These are phyloP conservation scores for Tricholoma bakamatsutake DNA, from an alignment of 768 basidiomycete genomes.

Conservation along the genomic window DNA sequence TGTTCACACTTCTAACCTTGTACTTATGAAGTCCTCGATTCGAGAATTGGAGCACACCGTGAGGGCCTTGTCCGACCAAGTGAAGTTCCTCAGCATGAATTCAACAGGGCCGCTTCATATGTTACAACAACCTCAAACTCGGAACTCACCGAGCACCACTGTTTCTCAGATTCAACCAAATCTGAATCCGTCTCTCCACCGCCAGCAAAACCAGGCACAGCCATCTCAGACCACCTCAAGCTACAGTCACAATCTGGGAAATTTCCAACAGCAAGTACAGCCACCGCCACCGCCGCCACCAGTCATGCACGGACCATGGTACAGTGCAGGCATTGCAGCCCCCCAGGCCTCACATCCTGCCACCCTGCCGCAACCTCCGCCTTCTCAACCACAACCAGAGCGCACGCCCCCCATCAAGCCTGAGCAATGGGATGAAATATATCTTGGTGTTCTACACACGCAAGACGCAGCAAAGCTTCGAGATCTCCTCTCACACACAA, in stretches of 20 bases:
- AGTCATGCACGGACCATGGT: slow-evolving; percentile 52
- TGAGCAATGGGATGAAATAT: slow-evolving; percentile 84
- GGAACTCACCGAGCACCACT: slow-evolving; percentile 35
- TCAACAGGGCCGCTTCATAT: slow-evolving; percentile 34
- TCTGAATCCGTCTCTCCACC: slow-evolving; percentile 34
- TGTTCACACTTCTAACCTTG: slow-evolving; percentile 9
- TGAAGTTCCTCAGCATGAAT: slow-evolving; percentile 72
- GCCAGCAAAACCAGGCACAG: slow-evolving; percentile 36
- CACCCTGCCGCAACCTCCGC: slow-evolving; percentile 54
- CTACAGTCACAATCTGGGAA: slow-evolving; percentile 31
- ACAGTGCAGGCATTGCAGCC: slow-evolving; percentile 59
- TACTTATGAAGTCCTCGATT: slow-evolving; percentile 50
- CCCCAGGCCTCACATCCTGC: slow-evolving; percentile 80
- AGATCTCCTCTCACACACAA: slow-evolving; percentile 66
- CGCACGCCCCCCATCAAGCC: slow-evolving; percentile 48
- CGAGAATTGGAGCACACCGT: slow-evolving; percentile 79
- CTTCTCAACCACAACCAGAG: slow-evolving; percentile 32
- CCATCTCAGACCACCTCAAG: slow-evolving; percentile 30
- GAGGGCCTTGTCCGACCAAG: slow-evolving; percentile 69
- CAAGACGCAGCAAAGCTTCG: slow-evolving; percentile 73
- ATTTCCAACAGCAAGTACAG: slow-evolving; percentile 32
- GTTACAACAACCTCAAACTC: slow-evolving; percentile 35
- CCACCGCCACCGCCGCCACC: slow-evolving; percentile 25
- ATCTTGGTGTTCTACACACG: slow-evolving; percentile 68
- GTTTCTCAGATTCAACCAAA: slow-evolving; percentile 32